Base-by-base conservation (phyloP, 148 eudicot genomes). In the Camellia granthamiana region DNA sequence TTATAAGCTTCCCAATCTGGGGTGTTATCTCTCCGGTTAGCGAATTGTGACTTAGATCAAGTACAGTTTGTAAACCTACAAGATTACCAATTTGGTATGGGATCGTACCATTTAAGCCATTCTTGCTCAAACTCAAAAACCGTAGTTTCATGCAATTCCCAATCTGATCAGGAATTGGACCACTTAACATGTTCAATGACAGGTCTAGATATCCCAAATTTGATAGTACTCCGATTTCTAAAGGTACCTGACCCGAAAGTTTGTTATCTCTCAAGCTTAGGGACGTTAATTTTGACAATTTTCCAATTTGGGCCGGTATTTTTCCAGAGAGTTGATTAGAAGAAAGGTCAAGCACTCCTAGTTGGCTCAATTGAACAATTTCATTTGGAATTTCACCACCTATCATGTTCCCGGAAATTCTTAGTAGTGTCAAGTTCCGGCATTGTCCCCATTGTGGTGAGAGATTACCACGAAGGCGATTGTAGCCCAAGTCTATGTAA, bases 31-130 rank as follows among this genome's bases (percentile, higher is more conserved):
- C 68, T n/a, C 82, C 84, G 0, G 60, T 47, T 30, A 81, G 72
- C 6, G 61, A 81, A 58, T 84, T 84, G 15, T 77, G 44, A 55
- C 89, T 86, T 42, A 86, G n/a, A 68, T 86, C 89, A 12, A 87
- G 70, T 8, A 72, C 38, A 13, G 55, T 14, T 75, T 85, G 85
- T 10, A 85, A 38, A 10, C 43, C 30, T 4, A 0, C 49, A 49
- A 49, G 52, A 49, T 49, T 49, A 49, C 52, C 52, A 49, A 83
- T 56, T 42, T 79, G 82, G 8, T 44, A 18, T 18, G 85, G 80
- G 13, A 79, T 75, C 0, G 44, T 47, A 8, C 85, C 82, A 1
- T 18, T 69, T 7, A 83, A 51, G 3, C 9, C 8, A 68, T 83
- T 83, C 12, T 44, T 71, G 81, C 85, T 79, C 71, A 85, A 42